phyloP scores from a whole-genome alignment of 2,329 filamentous ascomycete species.

The Akanthomyces lecanii region DNA sequence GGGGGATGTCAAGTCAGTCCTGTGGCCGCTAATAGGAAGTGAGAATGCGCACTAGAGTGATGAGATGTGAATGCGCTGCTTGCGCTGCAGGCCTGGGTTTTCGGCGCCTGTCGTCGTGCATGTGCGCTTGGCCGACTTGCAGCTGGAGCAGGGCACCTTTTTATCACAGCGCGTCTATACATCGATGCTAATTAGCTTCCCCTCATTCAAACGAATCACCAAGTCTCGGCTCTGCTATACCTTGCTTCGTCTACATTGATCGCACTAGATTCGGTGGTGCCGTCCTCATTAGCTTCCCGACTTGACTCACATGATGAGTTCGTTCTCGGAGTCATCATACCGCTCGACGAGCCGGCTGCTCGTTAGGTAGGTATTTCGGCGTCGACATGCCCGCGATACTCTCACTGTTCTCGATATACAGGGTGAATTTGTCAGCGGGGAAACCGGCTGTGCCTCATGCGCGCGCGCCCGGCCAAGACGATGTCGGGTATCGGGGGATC shows the following conservation, averaged over 20 bases:
- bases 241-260: constrained; percentile 29
- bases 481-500: neutral
- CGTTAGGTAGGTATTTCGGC: constrained; percentile 4
- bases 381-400: neutral
- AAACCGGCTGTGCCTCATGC: too few relatives aligned
- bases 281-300: neutral
- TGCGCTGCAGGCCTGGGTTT: constrained; percentile 50
- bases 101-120: constrained; percentile 53
- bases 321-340: neutral
- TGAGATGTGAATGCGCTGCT: constrained; percentile 55
- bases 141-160: constrained; percentile 55
- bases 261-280: constrained; percentile 25
- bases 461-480: too few relatives aligned
- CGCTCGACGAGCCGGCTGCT: constrained; percentile 14
- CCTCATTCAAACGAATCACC: neutral
- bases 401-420: neutral
- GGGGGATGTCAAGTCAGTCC: neutral
- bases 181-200: neutral
- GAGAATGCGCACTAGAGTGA: constrained; percentile 51
- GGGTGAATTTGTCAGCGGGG: too few relatives aligned
- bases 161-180: constrained; percentile 48
- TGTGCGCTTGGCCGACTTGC: constrained; percentile 47
- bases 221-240: constrained; percentile 15
- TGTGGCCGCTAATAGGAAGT: neutral
- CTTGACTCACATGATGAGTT: neutral